Evolutionary conservation across 352 stramenopile species (phyloP).

Genomic region (Globisporangium cylindrosporum): DNA sequence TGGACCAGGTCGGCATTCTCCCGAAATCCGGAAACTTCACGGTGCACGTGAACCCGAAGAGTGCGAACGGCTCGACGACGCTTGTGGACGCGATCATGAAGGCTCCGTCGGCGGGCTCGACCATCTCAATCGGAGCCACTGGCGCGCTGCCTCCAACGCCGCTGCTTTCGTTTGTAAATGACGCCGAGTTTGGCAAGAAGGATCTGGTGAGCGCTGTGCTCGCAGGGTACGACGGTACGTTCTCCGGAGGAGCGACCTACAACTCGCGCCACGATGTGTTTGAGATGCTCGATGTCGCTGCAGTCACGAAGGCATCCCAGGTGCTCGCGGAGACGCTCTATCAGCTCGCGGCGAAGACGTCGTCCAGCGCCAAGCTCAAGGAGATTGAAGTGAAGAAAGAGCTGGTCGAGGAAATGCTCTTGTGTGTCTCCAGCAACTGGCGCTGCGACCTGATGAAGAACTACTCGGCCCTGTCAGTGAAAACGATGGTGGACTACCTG

Average conservation of each 20-base stretch:
- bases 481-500: conserved; percentile 70
- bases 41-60: conserved; percentile 67
- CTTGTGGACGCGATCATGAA: conserved; percentile 52
- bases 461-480: conserved; percentile 58
- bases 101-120: conserved; percentile 39
- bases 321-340: conserved; percentile 75
- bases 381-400: conserved; percentile 53
- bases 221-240: conserved; percentile 61
- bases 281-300: conserved; percentile 39
- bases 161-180: conserved; percentile 74
- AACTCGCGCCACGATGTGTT: conserved; percentile 70
- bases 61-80: conserved; percentile 28
- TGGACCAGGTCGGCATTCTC: conserved; percentile 73
- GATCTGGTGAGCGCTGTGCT: conserved; percentile 65
- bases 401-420: conserved; percentile 53
- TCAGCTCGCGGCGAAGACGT: conserved; percentile 48
- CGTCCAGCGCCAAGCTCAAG: conserved; percentile 33
- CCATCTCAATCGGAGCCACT: conserved; percentile 31
- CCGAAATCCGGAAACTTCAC: conserved; percentile 54
- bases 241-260: conserved; percentile 44
- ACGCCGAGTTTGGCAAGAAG: conserved; percentile 54
- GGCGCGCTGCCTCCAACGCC: conserved; percentile 58
- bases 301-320: conserved; percentile 59
- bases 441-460: conserved; percentile 65
- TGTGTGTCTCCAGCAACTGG: conserved; percentile 65